A percentile compares a stretch with the other conserved stretches of the same genome.
phyloP scores from a whole-genome alignment of 345 rosid genomes.

The Mallotus nudiflorus region DNA sequence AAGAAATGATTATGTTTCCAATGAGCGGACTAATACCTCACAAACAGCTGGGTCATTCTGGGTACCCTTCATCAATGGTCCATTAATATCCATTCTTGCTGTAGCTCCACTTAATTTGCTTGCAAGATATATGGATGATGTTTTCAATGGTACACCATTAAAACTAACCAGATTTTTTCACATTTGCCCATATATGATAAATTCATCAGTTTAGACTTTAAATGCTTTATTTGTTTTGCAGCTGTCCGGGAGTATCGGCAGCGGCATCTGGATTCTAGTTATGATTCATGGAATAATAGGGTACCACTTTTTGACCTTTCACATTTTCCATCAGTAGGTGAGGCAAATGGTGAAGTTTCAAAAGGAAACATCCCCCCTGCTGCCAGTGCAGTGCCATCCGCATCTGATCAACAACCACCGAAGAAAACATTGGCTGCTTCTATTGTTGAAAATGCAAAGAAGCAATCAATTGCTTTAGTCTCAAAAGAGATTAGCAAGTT shows the following conservation, averaged over 20 bases:
- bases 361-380: constrained; percentile 32
- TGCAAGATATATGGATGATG: constrained; percentile 59
- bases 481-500: constrained; percentile 75
- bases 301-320: constrained; percentile 72
- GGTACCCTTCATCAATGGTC: constrained; percentile 45
- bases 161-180: not conserved
- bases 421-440: constrained; percentile 87
- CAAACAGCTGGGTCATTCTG: constrained; percentile 35
- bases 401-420: constrained; percentile 46
- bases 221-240: constrained; percentile 36
- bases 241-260: constrained; percentile 63
- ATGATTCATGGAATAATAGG: constrained; percentile 51
- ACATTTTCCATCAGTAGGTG: constrained; percentile 29
- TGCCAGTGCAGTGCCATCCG: constrained; percentile 29
- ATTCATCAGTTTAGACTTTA: constrained; percentile 9
- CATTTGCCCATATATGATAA: constrained; percentile 21
- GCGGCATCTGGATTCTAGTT: constrained; percentile 51
- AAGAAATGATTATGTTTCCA: constrained; percentile 15
- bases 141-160: constrained; percentile 53
- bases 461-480: constrained; percentile 80
- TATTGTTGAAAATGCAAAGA: constrained; percentile 78
- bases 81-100: constrained; percentile 53
- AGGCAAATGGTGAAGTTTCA: constrained; percentile 41
- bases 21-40: constrained; percentile 26
- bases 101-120: constrained; percentile 63